Conservation (phyloP, 2,329 filamentous ascomycete species). For the Hypomyces perniciosus region DNA sequence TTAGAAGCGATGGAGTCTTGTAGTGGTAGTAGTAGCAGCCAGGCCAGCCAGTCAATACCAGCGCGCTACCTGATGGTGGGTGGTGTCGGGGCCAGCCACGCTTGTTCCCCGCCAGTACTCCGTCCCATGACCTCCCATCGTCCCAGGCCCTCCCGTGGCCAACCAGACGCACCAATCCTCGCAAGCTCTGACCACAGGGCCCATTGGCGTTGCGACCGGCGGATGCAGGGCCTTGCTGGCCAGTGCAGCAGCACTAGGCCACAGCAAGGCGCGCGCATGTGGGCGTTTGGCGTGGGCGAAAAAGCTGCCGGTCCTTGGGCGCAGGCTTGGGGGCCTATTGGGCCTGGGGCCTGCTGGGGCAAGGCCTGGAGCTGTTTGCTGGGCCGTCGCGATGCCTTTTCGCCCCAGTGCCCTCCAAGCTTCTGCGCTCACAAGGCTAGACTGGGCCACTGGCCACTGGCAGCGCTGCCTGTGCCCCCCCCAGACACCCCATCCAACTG, state of each 20-base stretch:
- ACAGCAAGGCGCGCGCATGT: background rate
- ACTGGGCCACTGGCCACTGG: constrained; percentile 5
- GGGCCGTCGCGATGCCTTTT: background rate
- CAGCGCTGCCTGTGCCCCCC: constrained; percentile 7
- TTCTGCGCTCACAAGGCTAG: background rate
- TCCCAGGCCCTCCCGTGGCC: background rate
- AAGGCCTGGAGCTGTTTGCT: background rate
- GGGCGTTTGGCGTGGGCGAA: background rate
- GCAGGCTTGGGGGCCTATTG: too few species aligned
- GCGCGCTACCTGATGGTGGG: background rate
- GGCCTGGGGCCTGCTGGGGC: background rate
- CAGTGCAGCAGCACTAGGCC: background rate
- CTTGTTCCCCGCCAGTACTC: constrained; percentile 8
- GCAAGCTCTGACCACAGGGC: constrained; percentile 7
- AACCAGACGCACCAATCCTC: background rate
- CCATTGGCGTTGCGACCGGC: constrained; percentile 10
- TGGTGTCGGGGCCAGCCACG: background rate
- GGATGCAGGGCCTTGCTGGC: constrained; percentile 8
- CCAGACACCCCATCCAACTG: constrained; percentile 5
- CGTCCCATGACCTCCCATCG: background rate
- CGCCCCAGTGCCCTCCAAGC: background rate
- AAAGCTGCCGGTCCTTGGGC: too few species aligned
- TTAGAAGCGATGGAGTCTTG: constrained; percentile 5
- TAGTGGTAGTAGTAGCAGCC: background rate
- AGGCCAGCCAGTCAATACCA: background rate